Percentiles rank a stretch among this genome's conserved stretches.
These are phyloP conservation scores for Cladorrhinum sp. DNA, from an alignment of 2,329 filamentous ascomycete species.

Conservation along the genomic window DNA sequence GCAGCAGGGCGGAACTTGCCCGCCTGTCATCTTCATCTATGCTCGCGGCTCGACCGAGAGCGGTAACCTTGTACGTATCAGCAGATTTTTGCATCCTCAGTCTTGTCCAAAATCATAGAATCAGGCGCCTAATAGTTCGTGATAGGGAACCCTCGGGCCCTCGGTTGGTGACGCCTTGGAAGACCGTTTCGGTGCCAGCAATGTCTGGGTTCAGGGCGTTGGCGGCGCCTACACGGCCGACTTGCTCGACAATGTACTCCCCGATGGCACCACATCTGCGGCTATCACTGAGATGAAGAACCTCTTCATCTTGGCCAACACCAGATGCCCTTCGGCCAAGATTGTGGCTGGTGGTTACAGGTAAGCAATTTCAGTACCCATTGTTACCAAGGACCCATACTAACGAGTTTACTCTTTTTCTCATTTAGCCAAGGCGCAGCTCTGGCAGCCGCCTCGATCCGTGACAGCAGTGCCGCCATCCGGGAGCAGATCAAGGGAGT, in stretches of 20 bases:
- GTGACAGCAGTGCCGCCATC: slow-evolving; percentile 31
- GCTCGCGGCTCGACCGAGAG: slow-evolving; percentile 39
- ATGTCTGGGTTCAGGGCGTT: slow-evolving; percentile 45
- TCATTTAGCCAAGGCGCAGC: slow-evolving; percentile 39
- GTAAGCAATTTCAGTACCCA: slow-evolving; percentile 8
- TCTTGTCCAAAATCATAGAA: neutral
- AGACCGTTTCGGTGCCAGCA: slow-evolving; percentile 25
- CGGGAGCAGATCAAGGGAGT: slow-evolving; percentile 35
- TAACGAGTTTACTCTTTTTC: neutral
- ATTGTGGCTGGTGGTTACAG: slow-evolving; percentile 41
- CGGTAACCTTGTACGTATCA: slow-evolving; percentile 36
- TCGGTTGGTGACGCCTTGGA: slow-evolving; percentile 31
- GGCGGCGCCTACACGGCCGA: slow-evolving; percentile 34
- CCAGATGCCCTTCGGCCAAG: slow-evolving; percentile 42
- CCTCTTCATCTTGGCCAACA: slow-evolving; percentile 39
- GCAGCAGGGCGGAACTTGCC: slow-evolving; percentile 27
- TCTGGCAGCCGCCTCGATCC: slow-evolving; percentile 39
- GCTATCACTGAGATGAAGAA: slow-evolving; percentile 41
- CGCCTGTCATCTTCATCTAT: slow-evolving; percentile 39
- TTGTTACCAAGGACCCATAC: slow-evolving; percentile 39
- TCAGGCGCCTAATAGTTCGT: neutral
- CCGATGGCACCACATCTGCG: slow-evolving; percentile 19
- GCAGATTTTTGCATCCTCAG: neutral
- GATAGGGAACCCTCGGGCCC: slow-evolving; percentile 28
- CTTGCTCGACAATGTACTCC: slow-evolving; percentile 21